A percentile compares a stretch with the other conserved stretches of the same genome.
Conservation (phyloP, 2,329 filamentous ascomycete species). For the Fusarium mundagurra region DNA sequence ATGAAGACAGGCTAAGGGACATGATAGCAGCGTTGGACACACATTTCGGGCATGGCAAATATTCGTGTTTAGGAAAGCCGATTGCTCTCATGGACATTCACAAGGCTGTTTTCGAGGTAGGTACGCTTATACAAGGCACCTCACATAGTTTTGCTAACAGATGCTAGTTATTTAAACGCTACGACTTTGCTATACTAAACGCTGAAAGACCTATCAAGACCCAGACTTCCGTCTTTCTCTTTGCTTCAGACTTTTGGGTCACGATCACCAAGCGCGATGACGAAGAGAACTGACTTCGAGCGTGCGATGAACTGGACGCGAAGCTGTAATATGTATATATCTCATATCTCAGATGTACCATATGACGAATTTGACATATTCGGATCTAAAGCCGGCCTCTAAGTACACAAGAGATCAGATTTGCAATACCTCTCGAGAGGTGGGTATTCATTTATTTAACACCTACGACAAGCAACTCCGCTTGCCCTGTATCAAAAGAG, state of each 20-base stretch:
- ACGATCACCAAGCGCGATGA: slow-evolving; percentile 32
- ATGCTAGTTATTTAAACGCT: slow-evolving; percentile 45
- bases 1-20: slow-evolving; percentile 42
- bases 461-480: background rate
- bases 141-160: background rate
- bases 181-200: slow-evolving; percentile 49
- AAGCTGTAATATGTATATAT: background rate
- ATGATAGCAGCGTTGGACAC: slow-evolving; percentile 54
- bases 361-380: background rate
- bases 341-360: background rate
- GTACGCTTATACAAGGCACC: background rate
- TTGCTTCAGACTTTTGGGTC: slow-evolving; percentile 50
- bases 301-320: background rate
- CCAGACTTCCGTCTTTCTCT: slow-evolving; percentile 48
- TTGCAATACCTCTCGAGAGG: background rate
- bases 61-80: slow-evolving; percentile 56
- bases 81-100: slow-evolving; percentile 61
- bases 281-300: background rate
- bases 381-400: background rate
- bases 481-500: background rate
- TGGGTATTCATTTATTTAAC: background rate
- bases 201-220: slow-evolving; percentile 47
- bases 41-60: slow-evolving; percentile 58
- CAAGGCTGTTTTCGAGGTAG: slow-evolving; percentile 59
- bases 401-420: rapidly evolving